Evolutionary conservation across 73 alveolate genomes (phyloP).

Genomic region (Paramecium sonneborni): DNA sequence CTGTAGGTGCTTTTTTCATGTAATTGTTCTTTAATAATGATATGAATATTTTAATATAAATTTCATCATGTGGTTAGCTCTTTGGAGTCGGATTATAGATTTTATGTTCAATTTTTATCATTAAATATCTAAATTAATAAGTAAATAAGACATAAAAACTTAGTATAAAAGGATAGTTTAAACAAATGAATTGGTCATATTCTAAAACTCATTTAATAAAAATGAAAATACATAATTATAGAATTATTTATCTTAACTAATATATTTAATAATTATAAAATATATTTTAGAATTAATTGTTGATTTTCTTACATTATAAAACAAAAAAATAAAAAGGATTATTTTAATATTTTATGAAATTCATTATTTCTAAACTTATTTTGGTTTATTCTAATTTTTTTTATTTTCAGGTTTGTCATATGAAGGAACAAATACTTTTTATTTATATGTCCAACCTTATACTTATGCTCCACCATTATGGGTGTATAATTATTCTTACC

Average conservation of each 20-base stretch:
- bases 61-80: not conserved
- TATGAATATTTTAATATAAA: conserved; percentile 10
- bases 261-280: too few species aligned
- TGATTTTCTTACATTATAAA: too few species aligned
- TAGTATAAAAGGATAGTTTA: not conserved
- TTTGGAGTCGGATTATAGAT: not conserved
- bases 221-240: not conserved
- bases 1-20: not conserved
- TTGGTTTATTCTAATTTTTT: not conserved
- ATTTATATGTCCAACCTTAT: not conserved
- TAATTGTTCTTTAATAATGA: not conserved
- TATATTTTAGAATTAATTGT: too few species aligned
- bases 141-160: not conserved
- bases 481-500: not conserved
- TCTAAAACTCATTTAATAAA: not conserved
- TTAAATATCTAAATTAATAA: not conserved
- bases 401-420: conserved; percentile 8
- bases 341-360: not conserved
- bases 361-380: not conserved
- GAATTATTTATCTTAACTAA: too few species aligned
- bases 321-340: not conserved
- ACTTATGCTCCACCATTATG: not conserved
- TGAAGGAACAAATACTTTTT: conserved; percentile 12
- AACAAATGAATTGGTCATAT: not conserved
- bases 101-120: not conserved